Base-by-base conservation (phyloP, 306 rosid species). In the Prunus mongolica region DNA sequence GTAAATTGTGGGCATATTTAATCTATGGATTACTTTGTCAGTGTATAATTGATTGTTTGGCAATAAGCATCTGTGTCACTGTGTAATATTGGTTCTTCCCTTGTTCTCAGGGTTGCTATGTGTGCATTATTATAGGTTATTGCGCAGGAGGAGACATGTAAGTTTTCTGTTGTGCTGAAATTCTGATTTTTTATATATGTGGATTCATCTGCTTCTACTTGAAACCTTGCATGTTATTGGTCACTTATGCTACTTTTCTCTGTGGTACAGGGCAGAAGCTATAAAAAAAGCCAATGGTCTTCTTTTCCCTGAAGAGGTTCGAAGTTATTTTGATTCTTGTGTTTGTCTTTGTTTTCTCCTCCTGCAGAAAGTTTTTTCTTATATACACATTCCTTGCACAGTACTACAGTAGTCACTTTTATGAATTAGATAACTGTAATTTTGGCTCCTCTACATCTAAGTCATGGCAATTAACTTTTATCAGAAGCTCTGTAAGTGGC, bases 81-180 rank as follows among this genome's bases (percentile, higher is more conserved):
- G 41, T 34, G 41, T 34, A 34, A 34, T 34, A 34, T 62, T 57
- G 69, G 58, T 64, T 76, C 67, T 79, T 77, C 44, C 78, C 77
- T 85, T 76, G 47, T 75, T 79, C 78, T 61, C 91, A 96, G 99
- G 99, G 99, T 81, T 96, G 99, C 88, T 96, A 92, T 78, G 99
- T 92, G 72, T 96, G 99, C 91, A 96, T 92, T 71, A 85, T 96
- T 69, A 84, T 96, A 71, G 98, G 99, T 74, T 96, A 87, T 78
- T 96, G 99, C 50, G 99, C 89, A 80, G 97, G 98, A 46, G 98
- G 99, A 70, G 99, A 96, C 89, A 91, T 96, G 99, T 96, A 81
- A 88, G 96, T 78, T 41, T 73, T 54, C 57, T 78, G 75, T 67
- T 50, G 13, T 27, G 16, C 11, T 65, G 65, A 24, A 41, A 28